These are phyloP conservation scores for Huntiella moniliformis DNA, from an alignment of 2,329 filamentous ascomycete species.

Conservation along the genomic window DNA sequence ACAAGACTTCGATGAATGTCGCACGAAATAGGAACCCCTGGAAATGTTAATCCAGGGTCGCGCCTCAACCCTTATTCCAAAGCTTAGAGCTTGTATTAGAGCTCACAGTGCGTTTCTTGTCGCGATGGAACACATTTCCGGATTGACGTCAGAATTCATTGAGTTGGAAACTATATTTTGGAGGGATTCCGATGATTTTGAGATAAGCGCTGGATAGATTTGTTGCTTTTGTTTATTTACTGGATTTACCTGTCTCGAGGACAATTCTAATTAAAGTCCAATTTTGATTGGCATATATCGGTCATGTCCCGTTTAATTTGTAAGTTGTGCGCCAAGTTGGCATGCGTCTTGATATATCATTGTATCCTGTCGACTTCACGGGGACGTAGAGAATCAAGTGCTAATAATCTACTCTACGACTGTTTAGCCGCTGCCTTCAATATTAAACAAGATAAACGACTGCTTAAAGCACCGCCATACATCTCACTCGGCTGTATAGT, in stretches of 20 bases:
- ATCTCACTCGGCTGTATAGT: constrained; percentile 70
- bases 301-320: constrained; percentile 12
- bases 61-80: background rate
- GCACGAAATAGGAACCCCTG: background rate
- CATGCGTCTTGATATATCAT: background rate
- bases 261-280: too few relatives aligned
- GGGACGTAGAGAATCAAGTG: background rate
- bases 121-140: background rate
- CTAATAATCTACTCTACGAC: background rate
- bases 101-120: background rate
- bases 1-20: too few relatives aligned
- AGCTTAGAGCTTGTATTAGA: constrained; percentile 7
- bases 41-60: background rate
- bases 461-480: constrained; percentile 72
- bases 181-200: too few relatives aligned
- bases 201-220: too few relatives aligned
- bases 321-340: background rate
- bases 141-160: too few relatives aligned
- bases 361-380: too few relatives aligned
- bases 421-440: constrained; percentile 39
- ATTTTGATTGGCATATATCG: too few relatives aligned
- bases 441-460: constrained; percentile 60
- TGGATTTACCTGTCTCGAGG: too few relatives aligned
- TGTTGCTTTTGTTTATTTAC: too few relatives aligned
- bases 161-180: too few relatives aligned